Percentiles rank a stretch among this genome's conserved stretches.
These are phyloP conservation scores for Leishmania tarentolae DNA, from an alignment of 208 protist genomes.

Conservation along the genomic window DNA sequence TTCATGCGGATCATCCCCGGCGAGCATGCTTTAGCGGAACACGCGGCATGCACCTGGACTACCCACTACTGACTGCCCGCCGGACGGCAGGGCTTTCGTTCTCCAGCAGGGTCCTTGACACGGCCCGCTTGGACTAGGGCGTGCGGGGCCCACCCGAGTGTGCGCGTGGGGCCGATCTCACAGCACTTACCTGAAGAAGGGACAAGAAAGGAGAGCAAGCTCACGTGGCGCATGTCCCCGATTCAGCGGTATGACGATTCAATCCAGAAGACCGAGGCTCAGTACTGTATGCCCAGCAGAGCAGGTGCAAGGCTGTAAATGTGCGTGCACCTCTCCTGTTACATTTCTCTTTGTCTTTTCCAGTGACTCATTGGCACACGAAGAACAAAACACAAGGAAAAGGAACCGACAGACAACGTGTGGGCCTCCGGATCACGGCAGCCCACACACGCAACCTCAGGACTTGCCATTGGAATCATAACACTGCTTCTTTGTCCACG, in stretches of 20 bases:
- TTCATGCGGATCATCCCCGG: background rate
- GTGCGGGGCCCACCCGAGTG: background rate
- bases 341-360: background rate
- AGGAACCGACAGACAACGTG: background rate
- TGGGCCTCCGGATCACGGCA: background rate
- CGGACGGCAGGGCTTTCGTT: background rate
- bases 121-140: no score
- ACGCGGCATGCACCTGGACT: background rate
- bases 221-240: background rate
- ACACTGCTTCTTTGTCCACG: background rate
- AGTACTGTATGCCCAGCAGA: background rate
- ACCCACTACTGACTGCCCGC: background rate
- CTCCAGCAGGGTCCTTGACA: background rate
- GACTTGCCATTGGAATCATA: background rate
- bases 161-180: background rate
- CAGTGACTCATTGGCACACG: background rate
- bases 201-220: background rate
- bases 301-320: background rate
- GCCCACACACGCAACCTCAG: background rate
- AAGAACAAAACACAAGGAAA: background rate
- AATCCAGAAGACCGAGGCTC: background rate
- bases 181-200: background rate
- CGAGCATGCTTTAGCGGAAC: background rate
- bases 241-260: background rate
- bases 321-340: background rate